Percentiles rank a stretch among this genome's conserved stretches.
Conservation (phyloP, 345 rosid genomes). For the Kernera saxatilis region DNA sequence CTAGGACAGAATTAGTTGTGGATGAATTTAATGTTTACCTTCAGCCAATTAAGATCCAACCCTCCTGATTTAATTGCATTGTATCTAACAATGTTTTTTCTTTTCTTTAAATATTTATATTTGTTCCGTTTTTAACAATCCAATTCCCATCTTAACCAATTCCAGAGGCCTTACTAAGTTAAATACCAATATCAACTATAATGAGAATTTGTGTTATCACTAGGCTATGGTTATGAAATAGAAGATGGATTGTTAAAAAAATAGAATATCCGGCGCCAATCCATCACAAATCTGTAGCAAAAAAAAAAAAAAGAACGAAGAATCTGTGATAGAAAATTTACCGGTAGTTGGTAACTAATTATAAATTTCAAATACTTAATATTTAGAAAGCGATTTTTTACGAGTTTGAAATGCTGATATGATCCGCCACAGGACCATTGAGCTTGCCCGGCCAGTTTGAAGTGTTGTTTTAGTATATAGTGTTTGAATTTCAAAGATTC, state of each 20-base stretch:
- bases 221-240: not conserved
- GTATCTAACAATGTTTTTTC: not conserved
- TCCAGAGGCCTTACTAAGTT: not conserved
- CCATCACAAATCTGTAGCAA: no score
- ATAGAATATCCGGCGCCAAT: no score
- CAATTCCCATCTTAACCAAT: not conserved
- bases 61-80: not conserved
- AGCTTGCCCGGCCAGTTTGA: not conserved
- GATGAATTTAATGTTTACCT: conserved; percentile 20
- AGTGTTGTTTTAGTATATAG: not conserved
- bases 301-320: not conserved
- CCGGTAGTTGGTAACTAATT: no score
- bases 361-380: not conserved
- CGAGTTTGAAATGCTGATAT: not conserved
- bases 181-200: no score
- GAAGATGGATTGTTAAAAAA: not conserved
- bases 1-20: conserved; percentile 17
- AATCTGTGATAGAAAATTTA: no score
- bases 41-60: conserved; percentile 10
- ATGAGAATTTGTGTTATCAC: not conserved
- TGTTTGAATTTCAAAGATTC: not conserved
- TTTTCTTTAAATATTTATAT: no score
- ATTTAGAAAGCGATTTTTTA: not conserved
- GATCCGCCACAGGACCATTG: not conserved
- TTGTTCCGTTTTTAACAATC: not conserved